phyloP scores from a whole-genome alignment of 108 stramenopile genomes.

The Epithemia pelagica region DNA sequence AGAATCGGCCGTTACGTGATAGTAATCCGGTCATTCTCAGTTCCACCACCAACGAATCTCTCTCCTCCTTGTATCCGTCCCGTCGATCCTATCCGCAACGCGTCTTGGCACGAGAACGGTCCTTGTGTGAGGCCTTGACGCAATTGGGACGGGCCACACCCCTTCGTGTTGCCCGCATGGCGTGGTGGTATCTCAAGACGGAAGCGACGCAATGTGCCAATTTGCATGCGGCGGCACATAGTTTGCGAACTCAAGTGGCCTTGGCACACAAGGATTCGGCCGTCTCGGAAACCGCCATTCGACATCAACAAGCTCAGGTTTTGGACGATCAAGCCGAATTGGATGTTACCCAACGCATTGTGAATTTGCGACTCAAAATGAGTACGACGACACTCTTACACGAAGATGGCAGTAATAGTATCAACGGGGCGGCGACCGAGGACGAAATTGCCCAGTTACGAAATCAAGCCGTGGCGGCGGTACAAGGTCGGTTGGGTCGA shows the following conservation, averaged over 20 bases:
- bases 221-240: constrained; percentile 44
- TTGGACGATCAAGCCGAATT: constrained; percentile 53
- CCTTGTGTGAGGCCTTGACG: constrained; percentile 45
- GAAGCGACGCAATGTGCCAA: constrained; percentile 58
- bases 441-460: not conserved
- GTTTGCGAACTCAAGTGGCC: constrained; percentile 41
- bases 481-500: constrained; percentile 52
- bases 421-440: not conserved
- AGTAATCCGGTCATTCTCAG: not conserved
- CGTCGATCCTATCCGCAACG: not conserved
- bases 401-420: not conserved
- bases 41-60: not conserved
- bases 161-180: constrained; percentile 66
- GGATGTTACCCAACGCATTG: constrained; percentile 50
- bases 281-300: constrained; percentile 42
- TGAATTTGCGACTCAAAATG: constrained; percentile 40
- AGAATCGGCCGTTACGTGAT: not conserved
- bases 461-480: constrained; percentile 21
- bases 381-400: not conserved
- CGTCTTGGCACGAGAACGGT: constrained; percentile 23
- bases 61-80: not conserved
- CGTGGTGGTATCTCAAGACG: constrained; percentile 54
- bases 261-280: constrained; percentile 37
- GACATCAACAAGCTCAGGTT: constrained; percentile 49
- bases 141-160: constrained; percentile 48